Conservation (phyloP, 495 filamentous ascomycete species). For the Aspergillus bridgeri region DNA sequence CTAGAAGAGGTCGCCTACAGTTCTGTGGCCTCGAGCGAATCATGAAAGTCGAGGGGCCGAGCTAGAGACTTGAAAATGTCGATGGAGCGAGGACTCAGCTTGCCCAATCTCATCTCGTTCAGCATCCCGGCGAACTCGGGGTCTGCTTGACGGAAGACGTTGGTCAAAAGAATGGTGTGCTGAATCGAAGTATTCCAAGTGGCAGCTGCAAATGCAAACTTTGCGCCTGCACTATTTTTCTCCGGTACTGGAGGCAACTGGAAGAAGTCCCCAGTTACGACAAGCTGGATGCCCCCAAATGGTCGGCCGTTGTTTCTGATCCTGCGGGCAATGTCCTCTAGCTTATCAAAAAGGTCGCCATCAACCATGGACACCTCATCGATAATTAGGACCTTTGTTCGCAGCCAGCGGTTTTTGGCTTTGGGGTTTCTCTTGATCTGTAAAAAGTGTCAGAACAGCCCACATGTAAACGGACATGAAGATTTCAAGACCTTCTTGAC, state of each 20-base stretch:
- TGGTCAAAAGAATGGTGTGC: slow-evolving; percentile 91
- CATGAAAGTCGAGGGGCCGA: slow-evolving; percentile 65
- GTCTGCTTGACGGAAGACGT: slow-evolving; percentile 94
- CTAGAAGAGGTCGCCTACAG: slow-evolving; percentile 48
- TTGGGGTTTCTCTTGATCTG: slow-evolving; percentile 82
- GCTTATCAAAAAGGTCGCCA: slow-evolving; percentile 93
- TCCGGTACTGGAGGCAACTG: slow-evolving; percentile 94
- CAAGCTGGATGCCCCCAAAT: slow-evolving; percentile 93
- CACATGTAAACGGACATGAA: not conserved
- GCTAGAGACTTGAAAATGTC: slow-evolving; percentile 66
- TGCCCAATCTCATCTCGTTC: slow-evolving; percentile 94
- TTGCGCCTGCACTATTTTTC: slow-evolving; percentile 58
- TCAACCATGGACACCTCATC: slow-evolving; percentile 99
- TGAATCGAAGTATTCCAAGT: slow-evolving; percentile 91
- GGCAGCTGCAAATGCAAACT: slow-evolving; percentile 87
- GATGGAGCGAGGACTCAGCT: slow-evolving; percentile 65
- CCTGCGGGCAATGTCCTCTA: slow-evolving; percentile 80
- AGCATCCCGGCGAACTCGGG: slow-evolving; percentile 90
- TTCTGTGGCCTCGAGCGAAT: slow-evolving; percentile 85
- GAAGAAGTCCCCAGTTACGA: slow-evolving; percentile 97
- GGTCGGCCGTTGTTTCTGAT: slow-evolving; percentile 83
- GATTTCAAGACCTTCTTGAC: slow-evolving; percentile 62
- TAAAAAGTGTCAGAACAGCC: slow-evolving; percentile 12
- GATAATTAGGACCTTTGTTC: slow-evolving; percentile 79
- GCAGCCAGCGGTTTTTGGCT: slow-evolving; percentile 81